phyloP scores from a whole-genome alignment of 2,329 filamentous ascomycete genomes.

The Pseudodiploospora longispora region DNA sequence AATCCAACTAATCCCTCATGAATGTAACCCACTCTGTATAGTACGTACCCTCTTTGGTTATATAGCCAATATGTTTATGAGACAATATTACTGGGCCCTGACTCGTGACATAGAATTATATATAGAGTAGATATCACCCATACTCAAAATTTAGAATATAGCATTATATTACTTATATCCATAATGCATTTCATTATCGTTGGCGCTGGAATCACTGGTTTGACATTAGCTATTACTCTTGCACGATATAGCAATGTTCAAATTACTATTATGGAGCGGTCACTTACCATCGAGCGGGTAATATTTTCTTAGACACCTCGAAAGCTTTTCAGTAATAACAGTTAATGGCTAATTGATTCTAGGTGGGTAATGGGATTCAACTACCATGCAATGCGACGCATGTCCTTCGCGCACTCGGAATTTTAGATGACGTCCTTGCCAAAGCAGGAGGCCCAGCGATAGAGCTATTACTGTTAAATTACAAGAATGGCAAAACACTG shows the following conservation, averaged over 20 bases:
- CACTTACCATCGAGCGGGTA: too few relatives aligned
- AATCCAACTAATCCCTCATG: too few relatives aligned
- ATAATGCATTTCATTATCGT: slow-evolving; percentile 9
- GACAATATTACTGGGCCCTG: too few relatives aligned
- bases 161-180: neutral
- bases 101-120: too few relatives aligned
- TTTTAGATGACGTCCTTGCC: slow-evolving; percentile 7
- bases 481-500: slow-evolving; percentile 3
- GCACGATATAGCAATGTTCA: slow-evolving; percentile 2
- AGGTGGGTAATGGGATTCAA: slow-evolving; percentile 12
- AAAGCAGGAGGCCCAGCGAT: neutral
- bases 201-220: slow-evolving; percentile 12
- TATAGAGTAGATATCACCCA: too few relatives aligned
- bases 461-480: slow-evolving; percentile 1
- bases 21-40: too few relatives aligned
- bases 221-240: slow-evolving; percentile 8
- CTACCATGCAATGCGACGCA: slow-evolving; percentile 11
- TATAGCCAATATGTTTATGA: too few relatives aligned
- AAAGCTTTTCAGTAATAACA: too few relatives aligned
- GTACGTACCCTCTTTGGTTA: too few relatives aligned
- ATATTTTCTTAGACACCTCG: too few relatives aligned
- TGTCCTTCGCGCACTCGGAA: slow-evolving; percentile 8
- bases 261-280: slow-evolving; percentile 10
- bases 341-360: neutral
- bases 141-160: too few relatives aligned